Evolutionary conservation across 352 stramenopile genomes (phyloP).

Genomic region (Phytophthora brassicae): DNA sequence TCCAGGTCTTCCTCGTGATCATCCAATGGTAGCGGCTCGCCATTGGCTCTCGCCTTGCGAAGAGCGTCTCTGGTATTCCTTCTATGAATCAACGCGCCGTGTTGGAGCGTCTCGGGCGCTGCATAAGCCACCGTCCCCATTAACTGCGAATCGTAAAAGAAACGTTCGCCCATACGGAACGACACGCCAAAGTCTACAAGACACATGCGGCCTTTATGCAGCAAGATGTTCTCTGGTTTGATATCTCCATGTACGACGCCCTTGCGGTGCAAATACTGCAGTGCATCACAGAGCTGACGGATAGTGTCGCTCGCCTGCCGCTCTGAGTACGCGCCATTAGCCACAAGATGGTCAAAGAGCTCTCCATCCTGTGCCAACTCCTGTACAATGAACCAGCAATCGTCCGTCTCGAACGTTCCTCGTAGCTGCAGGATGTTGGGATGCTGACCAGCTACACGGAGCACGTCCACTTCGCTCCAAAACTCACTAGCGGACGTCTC

Average conservation of each 20-base stretch:
- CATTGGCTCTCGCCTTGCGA: conserved; percentile 21
- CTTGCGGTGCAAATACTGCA: conserved; percentile 87
- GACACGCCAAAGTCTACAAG: conserved; percentile 88
- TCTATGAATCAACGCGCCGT: conserved; percentile 40
- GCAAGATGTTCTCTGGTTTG: conserved; percentile 88
- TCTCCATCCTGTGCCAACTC: conserved; percentile 85
- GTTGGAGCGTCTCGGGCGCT: conserved; percentile 67
- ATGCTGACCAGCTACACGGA: conserved; percentile 69
- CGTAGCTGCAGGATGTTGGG: conserved; percentile 81
- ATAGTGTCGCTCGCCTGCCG: conserved; percentile 68
- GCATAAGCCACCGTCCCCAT: conserved; percentile 79
- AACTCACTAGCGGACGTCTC: conserved; percentile 80
- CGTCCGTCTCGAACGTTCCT: conserved; percentile 72
- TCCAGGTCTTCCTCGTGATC: conserved; percentile 38
- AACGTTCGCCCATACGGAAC: conserved; percentile 75
- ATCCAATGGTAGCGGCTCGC: conserved; percentile 18
- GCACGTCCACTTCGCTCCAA: conserved; percentile 81
- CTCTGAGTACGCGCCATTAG: conserved; percentile 88
- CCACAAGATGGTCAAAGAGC: conserved; percentile 86
- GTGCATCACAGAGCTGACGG: conserved; percentile 72
- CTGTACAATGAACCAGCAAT: conserved; percentile 81
- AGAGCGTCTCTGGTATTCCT: conserved; percentile 35
- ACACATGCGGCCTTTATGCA: conserved; percentile 73
- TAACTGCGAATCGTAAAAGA: conserved; percentile 72
- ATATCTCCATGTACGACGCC: conserved; percentile 88